phyloP scores from a whole-genome alignment of 2,329 filamentous ascomycete genomes.

The Phialophora verrucosa region DNA sequence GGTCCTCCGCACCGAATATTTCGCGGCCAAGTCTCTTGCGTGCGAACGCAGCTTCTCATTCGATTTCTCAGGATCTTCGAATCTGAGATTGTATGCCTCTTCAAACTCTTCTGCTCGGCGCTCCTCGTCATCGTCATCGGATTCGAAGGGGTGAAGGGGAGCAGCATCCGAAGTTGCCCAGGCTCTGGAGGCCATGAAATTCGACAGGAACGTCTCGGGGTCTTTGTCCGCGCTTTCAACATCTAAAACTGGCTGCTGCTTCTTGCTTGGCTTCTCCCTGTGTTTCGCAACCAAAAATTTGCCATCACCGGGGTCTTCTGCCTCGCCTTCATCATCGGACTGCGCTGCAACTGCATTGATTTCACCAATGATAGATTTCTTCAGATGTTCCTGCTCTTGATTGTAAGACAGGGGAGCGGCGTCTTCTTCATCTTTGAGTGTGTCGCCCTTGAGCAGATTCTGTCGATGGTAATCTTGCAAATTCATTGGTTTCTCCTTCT shows the following conservation, averaged over 20 bases:
- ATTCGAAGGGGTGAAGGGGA: conserved; percentile 82
- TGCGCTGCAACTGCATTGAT: conserved; percentile 70
- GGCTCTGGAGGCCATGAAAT: conserved; percentile 89
- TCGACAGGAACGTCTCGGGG: conserved; percentile 90
- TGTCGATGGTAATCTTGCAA: conserved; percentile 90
- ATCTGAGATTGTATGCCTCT: conserved; percentile 91
- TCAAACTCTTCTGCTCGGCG: conserved; percentile 84
- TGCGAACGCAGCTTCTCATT: conserved; percentile 90
- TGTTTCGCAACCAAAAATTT: conserved; percentile 77
- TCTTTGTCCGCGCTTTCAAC: conserved; percentile 81
- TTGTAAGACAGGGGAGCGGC: conserved; percentile 71
- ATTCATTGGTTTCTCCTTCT: conserved; percentile 82
- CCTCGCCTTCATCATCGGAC: conserved; percentile 49
- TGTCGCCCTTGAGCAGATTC: conserved; percentile 76
- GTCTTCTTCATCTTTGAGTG: conserved; percentile 61
- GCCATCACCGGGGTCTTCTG: conserved; percentile 66
- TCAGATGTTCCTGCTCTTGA: conserved; percentile 85
- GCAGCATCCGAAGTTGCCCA: conserved; percentile 72
- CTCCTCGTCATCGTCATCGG: conserved; percentile 81
- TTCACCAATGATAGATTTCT: conserved; percentile 76
- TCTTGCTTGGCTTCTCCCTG: conserved; percentile 50
- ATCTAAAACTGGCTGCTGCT: conserved; percentile 63
- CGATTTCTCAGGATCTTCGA: conserved; percentile 86
- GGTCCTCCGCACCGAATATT: conserved; percentile 84
- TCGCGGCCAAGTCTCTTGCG: conserved; percentile 80